phyloP scores from a whole-genome alignment of 345 rosid species.

The Sonneratia caseolaris region DNA sequence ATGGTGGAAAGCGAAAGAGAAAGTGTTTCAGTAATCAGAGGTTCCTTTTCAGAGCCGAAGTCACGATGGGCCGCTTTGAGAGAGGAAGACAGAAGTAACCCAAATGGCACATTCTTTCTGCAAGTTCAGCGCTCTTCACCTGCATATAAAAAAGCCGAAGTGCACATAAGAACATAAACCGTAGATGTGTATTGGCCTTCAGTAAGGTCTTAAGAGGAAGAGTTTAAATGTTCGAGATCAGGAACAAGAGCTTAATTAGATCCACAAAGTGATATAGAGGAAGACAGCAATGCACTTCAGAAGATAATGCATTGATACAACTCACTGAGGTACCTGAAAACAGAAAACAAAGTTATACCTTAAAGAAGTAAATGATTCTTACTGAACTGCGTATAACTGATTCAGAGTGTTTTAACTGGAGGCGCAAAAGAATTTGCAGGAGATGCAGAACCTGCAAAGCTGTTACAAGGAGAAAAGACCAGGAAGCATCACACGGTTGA shows the following conservation, averaged over 20 bases:
- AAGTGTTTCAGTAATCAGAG: too few species aligned
- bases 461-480: neutral
- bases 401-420: neutral
- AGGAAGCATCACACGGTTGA: too few species aligned
- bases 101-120: conserved; percentile 20
- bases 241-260: neutral
- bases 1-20: too few species aligned
- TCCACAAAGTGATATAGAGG: neutral
- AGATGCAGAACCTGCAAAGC: neutral
- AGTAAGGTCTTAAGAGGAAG: neutral
- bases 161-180: conserved; percentile 13
- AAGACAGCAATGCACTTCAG: neutral
- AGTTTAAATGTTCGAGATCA: neutral
- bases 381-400: neutral
- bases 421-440: neutral
- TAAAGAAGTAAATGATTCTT: neutral
- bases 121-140: conserved; percentile 46
- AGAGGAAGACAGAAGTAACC: neutral
- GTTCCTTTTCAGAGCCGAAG: neutral
- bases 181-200: neutral
- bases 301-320: neutral
- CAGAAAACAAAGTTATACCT: too few species aligned
- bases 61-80: neutral
- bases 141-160: conserved; percentile 39
- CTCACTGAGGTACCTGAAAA: neutral